Evolutionary conservation across 768 basidiomycete genomes (phyloP), one percentile per base, ranked within the genome.

Genomic region (Auriculariales sp.): DNA sequence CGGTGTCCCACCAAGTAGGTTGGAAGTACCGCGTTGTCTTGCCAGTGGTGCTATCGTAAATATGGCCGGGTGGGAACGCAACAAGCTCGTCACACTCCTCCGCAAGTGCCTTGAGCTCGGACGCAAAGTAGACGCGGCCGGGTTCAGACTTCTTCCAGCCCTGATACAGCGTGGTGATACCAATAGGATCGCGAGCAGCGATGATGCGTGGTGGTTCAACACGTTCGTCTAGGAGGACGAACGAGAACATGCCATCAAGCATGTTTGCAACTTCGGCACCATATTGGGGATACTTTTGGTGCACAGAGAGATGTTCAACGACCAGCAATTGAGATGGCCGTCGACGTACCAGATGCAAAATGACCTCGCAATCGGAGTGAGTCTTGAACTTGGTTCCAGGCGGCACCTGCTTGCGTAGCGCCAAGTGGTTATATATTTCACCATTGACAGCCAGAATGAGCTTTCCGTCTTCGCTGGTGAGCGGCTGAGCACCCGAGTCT

Each of bases 241-340:
- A 99, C 2, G 94, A 92, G 70, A 99, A 99, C 89, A 99, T 94
- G 55, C 95, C 95, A 61, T 99, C 95, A 52, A 99, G 82, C 61
- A 78, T 71, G 61, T 68, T 67, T 67, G 86, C 88, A 25, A 94
- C 68, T 3, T 74, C 75, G 56, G 78, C 87, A 60, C 70, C 92
- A 59, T 87, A 65, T 67, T 89, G 83, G 57, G 73, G 71, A 70
- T 95, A 97, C 94, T 97, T 55, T 9, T n/a, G n/a, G n/a, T n/a
- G n/a, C n/a, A n/a, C n/a, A n/a, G n/a, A 27, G 39, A 10, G 30
- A 54, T 30, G 31, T 46, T 59, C 9, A 48, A 51, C 35, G 45
- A 42, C 28, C 29, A 28, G 25, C 42, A 47, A n/a, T 28, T 0
- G 14, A 12, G 14, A 11, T 17, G 10, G 48, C 36, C 6, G n/a